A percentile compares a stretch with the other conserved stretches of the same genome.
phyloP scores from a whole-genome alignment of 2,329 filamentous ascomycete species.

The Paraphaeosphaeria minitans region DNA sequence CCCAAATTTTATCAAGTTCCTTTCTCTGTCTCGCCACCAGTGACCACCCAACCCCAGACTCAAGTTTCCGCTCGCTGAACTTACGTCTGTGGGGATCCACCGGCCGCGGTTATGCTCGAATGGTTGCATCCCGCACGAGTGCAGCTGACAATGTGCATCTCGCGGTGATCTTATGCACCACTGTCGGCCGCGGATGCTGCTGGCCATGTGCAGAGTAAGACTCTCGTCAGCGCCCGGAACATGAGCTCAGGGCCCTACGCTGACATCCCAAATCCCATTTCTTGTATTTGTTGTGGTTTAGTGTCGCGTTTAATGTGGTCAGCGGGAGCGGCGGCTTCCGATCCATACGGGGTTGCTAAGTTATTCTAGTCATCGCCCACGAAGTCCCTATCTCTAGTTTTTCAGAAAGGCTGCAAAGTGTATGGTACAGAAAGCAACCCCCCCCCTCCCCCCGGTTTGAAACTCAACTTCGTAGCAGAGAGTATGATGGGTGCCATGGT shows the following conservation, averaged over 20 bases:
- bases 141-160: neutral
- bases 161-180: neutral
- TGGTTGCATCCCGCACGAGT: neutral
- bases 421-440: too few relatives aligned
- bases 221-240: neutral
- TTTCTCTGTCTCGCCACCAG: neutral
- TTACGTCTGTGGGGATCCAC: neutral
- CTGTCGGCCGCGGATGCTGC: slow-evolving; percentile 8
- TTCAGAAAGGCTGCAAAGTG: too few relatives aligned
- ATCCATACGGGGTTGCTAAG: too few relatives aligned
- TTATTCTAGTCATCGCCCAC: too few relatives aligned
- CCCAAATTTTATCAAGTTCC: neutral
- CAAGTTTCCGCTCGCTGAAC: neutral
- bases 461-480: too few relatives aligned
- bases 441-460: too few relatives aligned
- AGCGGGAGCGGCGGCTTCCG: too few relatives aligned
- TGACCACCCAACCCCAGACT: neutral
- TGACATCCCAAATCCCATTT: neutral
- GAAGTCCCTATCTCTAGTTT: too few relatives aligned
- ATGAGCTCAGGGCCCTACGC: neutral
- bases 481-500: too few relatives aligned
- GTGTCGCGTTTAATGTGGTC: too few relatives aligned
- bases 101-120: neutral
- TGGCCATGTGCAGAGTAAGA: neutral
- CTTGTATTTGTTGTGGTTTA: too few relatives aligned